phyloP scores from a whole-genome alignment of 208 protist genomes.

The Crithidia sp. region DNA sequence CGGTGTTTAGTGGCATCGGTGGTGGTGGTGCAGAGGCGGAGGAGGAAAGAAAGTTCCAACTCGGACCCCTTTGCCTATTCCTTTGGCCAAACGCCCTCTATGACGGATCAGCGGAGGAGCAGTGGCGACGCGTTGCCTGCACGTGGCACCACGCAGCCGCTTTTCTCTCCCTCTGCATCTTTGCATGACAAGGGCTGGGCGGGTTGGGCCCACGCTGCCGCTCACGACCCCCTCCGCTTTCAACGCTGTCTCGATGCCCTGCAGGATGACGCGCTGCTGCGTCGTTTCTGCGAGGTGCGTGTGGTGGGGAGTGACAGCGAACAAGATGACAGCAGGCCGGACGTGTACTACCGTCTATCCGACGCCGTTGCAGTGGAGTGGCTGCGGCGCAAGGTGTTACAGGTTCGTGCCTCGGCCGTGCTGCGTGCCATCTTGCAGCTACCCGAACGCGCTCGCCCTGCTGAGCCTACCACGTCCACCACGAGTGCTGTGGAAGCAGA shows the following conservation, averaged over 20 bases:
- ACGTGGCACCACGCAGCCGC: not conserved
- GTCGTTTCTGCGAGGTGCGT: slow-evolving; percentile 56
- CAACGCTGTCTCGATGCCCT: slow-evolving; percentile 36
- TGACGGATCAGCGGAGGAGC: not conserved
- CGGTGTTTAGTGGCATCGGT: slow-evolving; percentile 17
- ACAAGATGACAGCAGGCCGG: not conserved
- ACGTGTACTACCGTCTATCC: slow-evolving; percentile 62
- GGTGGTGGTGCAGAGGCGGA: not conserved
- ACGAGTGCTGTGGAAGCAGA: no score
- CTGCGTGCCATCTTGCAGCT: slow-evolving; percentile 51
- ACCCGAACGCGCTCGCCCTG: not conserved
- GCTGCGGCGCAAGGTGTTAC: slow-evolving; percentile 40
- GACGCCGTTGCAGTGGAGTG: slow-evolving; percentile 55
- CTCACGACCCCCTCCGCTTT: slow-evolving; percentile 32
- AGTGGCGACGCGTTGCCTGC: no score
- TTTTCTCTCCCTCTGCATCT: not conserved
- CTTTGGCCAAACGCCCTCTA: not conserved
- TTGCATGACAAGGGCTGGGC: slow-evolving; percentile 26
- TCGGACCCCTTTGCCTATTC: not conserved
- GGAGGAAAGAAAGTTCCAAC: no score
- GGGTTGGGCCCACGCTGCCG: slow-evolving; percentile 49
- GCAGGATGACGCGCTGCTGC: slow-evolving; percentile 42
- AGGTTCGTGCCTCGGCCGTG: slow-evolving; percentile 33
- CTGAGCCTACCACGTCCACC: no score
- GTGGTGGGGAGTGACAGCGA: slow-evolving; percentile 19